A percentile compares a stretch with the other conserved stretches of the same genome.
These are phyloP conservation scores for Grifola frondosa DNA, from an alignment of 1,284 basidiomycete genomes.

Conservation along the genomic window DNA sequence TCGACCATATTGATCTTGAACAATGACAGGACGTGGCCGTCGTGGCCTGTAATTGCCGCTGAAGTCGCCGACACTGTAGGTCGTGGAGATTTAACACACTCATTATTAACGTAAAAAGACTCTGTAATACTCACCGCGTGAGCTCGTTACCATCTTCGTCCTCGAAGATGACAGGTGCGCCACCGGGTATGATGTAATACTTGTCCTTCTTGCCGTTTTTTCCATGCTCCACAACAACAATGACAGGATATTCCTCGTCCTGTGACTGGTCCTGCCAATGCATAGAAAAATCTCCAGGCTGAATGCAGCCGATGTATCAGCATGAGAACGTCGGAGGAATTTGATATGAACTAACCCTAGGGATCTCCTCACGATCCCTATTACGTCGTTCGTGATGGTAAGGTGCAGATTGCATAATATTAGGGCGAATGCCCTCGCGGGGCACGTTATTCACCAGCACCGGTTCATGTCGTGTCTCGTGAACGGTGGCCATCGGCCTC, in stretches of 20 bases:
- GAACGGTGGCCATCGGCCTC: conserved; percentile 11
- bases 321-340: neutral
- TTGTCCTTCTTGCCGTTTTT: conserved; percentile 36
- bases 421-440: conserved; percentile 18
- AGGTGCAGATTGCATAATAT: conserved; percentile 21
- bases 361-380: conserved; percentile 15
- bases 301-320: conserved; percentile 4
- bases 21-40: conserved; percentile 29
- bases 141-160: conserved; percentile 68
- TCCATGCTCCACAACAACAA: conserved; percentile 29
- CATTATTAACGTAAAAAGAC: neutral
- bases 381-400: conserved; percentile 13
- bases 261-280: conserved; percentile 20
- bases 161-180: conserved; percentile 65
- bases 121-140: conserved; percentile 45
- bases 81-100: neutral
- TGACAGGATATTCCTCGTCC: conserved; percentile 31
- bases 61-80: conserved; percentile 26
- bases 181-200: conserved; percentile 65
- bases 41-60: conserved; percentile 30
- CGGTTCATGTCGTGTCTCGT: conserved; percentile 19
- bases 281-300: conserved; percentile 14
- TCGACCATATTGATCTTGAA: conserved; percentile 30
- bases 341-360: conserved; percentile 7
- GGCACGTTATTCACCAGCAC: conserved; percentile 14